Evolutionary conservation across 331 rosid genomes (phyloP), one percentile per base, ranked within the genome.

Genomic region (Pyrus hybrid): DNA sequence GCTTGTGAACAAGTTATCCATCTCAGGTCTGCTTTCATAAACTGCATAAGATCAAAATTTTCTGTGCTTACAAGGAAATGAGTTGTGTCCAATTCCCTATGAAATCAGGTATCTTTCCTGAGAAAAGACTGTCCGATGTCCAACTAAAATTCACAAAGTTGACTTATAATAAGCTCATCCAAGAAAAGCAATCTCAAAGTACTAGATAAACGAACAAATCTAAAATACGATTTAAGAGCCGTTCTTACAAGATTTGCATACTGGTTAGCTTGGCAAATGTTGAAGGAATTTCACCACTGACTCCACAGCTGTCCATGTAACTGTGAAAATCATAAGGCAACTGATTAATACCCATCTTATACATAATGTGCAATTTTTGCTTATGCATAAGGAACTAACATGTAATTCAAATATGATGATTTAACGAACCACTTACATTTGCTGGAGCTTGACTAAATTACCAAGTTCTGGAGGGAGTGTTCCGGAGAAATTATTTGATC

Each of bases 31-130:
- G n/a, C n/a, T n/a, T n/a, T n/a, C n/a, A n/a, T n/a, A n/a, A n/a
- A n/a, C n/a, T n/a, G n/a, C n/a, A n/a, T n/a, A n/a, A n/a, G n/a
- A n/a, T n/a, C n/a, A n/a, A n/a, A n/a, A n/a, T n/a, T n/a, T n/a
- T n/a, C n/a, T n/a, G n/a, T n/a, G n/a, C n/a, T n/a, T n/a, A n/a
- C n/a, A n/a, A n/a, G n/a, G n/a, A n/a, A n/a, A n/a, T n/a, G n/a
- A n/a, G n/a, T n/a, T n/a, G n/a, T n/a, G n/a, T n/a, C n/a, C n/a
- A n/a, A n/a, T n/a, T n/a, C n/a, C n/a, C n/a, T n/a, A n/a, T n/a
- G n/a, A n/a, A n/a, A n/a, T n/a, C n/a, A 5, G 96, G 97, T 71
- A 88, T 88, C 49, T 68, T 80, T 26, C 94, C 96, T 1, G 85
- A 83, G 79, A 92, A 79, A 73, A 82, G 81, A 63, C 1, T 82